Evolutionary conservation across 2,329 filamentous ascomycete genomes (phyloP).

Genomic region (Cytospora mali): DNA sequence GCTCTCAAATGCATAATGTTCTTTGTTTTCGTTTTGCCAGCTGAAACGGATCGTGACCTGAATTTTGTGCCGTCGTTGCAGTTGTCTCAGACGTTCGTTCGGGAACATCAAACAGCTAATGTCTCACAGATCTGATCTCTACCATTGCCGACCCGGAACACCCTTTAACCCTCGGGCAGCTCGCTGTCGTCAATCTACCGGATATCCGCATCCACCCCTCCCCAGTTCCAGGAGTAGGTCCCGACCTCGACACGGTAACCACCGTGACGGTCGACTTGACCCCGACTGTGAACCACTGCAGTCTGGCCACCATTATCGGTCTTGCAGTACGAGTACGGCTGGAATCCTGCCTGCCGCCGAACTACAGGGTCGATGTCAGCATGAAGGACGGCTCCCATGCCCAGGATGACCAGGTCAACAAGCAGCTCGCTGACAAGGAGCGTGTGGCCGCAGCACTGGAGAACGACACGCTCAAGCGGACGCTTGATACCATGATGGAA

Average conservation of each 20-base stretch:
- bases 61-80: not conserved
- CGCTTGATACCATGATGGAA: slow-evolving; percentile 91
- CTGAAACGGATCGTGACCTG: not conserved
- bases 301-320: slow-evolving; percentile 92
- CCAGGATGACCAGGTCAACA: slow-evolving; percentile 94
- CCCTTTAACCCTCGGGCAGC: slow-evolving; percentile 86
- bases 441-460: slow-evolving; percentile 91
- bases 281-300: slow-evolving; percentile 96
- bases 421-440: slow-evolving; percentile 96
- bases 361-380: slow-evolving; percentile 87
- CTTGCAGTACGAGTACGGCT: slow-evolving; percentile 89
- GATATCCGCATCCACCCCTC: slow-evolving; percentile 81
- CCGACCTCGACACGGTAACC: slow-evolving; percentile 60
- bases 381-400: slow-evolving; percentile 97
- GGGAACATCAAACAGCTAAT: slow-evolving; percentile 39
- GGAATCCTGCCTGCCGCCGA: slow-evolving; percentile 86
- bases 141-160: slow-evolving; percentile 97
- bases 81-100: slow-evolving; percentile 15
- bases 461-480: slow-evolving; percentile 85
- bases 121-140: slow-evolving; percentile 78
- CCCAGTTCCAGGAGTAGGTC: slow-evolving; percentile 57
- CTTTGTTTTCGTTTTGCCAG: not conserved
- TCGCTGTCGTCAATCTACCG: slow-evolving; percentile 93
- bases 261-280: slow-evolving; percentile 87
- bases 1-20: not conserved